Evolutionary conservation across 2,329 filamentous ascomycete species (phyloP).

Genomic region (Biscogniauxia mediterranea): DNA sequence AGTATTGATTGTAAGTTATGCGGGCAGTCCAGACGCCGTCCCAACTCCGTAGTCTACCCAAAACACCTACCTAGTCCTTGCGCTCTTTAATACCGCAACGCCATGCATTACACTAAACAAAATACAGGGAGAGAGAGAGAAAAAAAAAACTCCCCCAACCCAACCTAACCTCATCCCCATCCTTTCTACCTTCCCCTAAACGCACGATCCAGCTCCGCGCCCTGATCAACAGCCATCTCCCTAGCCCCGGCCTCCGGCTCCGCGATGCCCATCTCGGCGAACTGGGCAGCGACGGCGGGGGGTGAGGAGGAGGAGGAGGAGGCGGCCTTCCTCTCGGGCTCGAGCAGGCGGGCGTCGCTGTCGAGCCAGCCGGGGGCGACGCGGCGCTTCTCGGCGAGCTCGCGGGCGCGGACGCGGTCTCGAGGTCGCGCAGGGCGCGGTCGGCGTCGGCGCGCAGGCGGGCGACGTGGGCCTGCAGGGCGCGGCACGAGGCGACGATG

Average conservation of each 20-base stretch:
- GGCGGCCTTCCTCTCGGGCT: slow-evolving; percentile 64
- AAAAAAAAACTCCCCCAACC: too few relatives aligned
- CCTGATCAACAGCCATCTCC: slow-evolving; percentile 47
- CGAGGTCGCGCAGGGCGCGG: slow-evolving; percentile 65
- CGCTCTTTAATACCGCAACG: neutral
- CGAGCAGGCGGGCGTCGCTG: slow-evolving; percentile 65
- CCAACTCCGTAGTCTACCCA: too few relatives aligned
- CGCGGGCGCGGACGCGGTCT: slow-evolving; percentile 62
- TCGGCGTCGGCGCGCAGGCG: slow-evolving; percentile 68
- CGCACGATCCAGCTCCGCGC: slow-evolving; percentile 56
- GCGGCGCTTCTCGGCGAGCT: slow-evolving; percentile 75
- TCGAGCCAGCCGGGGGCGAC: slow-evolving; percentile 81
- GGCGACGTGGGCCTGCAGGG: slow-evolving; percentile 72
- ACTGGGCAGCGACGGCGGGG: slow-evolving; percentile 21
- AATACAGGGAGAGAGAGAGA: too few relatives aligned
- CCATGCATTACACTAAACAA: neutral
- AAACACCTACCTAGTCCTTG: too few relatives aligned
- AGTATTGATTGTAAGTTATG: too few relatives aligned
- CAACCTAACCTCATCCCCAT: too few relatives aligned
- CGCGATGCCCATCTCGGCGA: slow-evolving; percentile 31
- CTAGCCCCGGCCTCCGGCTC: slow-evolving; percentile 28
- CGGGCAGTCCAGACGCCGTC: too few relatives aligned
- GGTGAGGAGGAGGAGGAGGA: too few relatives aligned
- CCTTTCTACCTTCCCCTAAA: slow-evolving; percentile 43
- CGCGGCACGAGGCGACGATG: slow-evolving; percentile 78